Evolutionary conservation across 2,329 filamentous ascomycete genomes (phyloP).

Genomic region (Zymoseptoria pseudotritici): DNA sequence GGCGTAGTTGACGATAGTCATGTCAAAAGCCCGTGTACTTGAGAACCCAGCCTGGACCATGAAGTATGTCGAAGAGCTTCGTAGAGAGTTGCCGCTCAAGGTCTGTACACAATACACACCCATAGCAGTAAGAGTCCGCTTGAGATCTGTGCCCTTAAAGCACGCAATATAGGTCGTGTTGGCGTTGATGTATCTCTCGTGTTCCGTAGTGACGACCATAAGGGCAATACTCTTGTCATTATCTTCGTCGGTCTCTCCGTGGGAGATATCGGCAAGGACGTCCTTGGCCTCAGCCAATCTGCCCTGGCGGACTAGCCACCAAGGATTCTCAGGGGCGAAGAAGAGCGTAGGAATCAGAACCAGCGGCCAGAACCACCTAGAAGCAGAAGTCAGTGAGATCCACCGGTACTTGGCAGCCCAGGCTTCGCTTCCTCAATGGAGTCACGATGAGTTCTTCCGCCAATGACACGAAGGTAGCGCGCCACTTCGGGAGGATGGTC

Average conservation of each 20-base stretch:
- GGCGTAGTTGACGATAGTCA: no score
- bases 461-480: no score
- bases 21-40: no score
- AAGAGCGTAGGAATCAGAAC: slow-evolving; percentile 25
- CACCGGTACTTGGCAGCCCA: slow-evolving; percentile 28
- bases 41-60: background rate
- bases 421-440: no score
- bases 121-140: background rate
- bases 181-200: background rate
- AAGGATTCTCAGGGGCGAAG: slow-evolving; percentile 24
- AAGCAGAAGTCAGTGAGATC: slow-evolving; percentile 34
- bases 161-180: slow-evolving; percentile 1
- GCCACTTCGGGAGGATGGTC: no score
- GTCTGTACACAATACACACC: slow-evolving; percentile 7
- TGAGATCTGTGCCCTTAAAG: background rate
- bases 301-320: slow-evolving; percentile 24
- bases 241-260: slow-evolving; percentile 18
- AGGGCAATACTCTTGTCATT: background rate
- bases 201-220: slow-evolving; percentile 1
- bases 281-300: slow-evolving; percentile 18
- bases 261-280: slow-evolving; percentile 18
- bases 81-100: slow-evolving; percentile 6
- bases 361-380: slow-evolving; percentile 42
- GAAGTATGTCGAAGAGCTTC: slow-evolving; percentile 5
- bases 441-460: no score